Percentiles rank a stretch among this genome's conserved stretches.
These are phyloP conservation scores for Cladosporium colombiae DNA, from an alignment of 2,329 filamentous ascomycete species.

Conservation along the genomic window DNA sequence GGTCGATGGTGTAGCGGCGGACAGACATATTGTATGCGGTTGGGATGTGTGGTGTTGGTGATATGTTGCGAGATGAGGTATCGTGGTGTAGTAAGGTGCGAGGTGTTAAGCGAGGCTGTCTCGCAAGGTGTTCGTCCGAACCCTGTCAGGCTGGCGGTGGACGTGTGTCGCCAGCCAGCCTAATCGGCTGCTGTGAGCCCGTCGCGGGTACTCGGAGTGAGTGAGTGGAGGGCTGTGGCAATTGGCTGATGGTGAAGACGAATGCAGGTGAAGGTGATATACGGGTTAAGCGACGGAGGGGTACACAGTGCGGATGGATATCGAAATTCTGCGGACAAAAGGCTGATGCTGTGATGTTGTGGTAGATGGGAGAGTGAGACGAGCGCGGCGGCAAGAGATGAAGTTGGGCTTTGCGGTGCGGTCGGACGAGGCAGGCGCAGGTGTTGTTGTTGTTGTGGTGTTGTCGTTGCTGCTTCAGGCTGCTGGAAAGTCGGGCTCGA, in stretches of 20 bases:
- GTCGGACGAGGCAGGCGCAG: not conserved
- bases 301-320: conserved; percentile 19
- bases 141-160: conserved; percentile 11
- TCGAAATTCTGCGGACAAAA: conserved; percentile 18
- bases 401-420: not conserved
- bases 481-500: not conserved
- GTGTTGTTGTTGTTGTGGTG: conserved; percentile 2
- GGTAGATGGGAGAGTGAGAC: not conserved
- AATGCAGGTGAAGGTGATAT: not conserved
- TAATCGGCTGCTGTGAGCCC: not conserved
- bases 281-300: conserved; percentile 17
- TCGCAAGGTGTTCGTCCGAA: conserved; percentile 10
- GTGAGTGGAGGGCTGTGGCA: not conserved
- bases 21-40: conserved; percentile 29
- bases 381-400: not conserved
- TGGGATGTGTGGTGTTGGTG: not conserved
- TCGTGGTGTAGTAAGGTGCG: not conserved
- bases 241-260: not conserved
- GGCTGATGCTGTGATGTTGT: conserved; percentile 14
- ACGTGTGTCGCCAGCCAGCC: conserved; percentile 14
- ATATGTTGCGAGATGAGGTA: not conserved
- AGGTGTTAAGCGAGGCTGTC: conserved; percentile 4
- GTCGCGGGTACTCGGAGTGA: not conserved
- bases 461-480: not conserved
- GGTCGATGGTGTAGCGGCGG: conserved; percentile 72